Evolutionary conservation across 352 stramenopile species (phyloP), one percentile per base, ranked within the genome.

Genomic region (Globisporangium lucens): DNA sequence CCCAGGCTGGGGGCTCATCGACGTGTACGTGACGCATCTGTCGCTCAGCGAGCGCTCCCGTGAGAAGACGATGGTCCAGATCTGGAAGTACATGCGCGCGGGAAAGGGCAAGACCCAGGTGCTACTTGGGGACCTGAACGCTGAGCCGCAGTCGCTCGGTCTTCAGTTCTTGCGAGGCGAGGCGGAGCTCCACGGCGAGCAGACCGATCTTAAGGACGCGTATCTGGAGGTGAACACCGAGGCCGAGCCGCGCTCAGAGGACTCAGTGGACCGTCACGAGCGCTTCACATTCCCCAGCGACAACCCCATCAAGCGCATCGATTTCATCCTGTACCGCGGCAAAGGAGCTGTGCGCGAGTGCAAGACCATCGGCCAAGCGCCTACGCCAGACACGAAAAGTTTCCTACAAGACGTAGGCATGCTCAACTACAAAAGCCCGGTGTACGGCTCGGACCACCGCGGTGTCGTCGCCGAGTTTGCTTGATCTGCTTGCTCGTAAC

Each of bases 201-300:
- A 33, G 15, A 91, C 87, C 2, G 80, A 96, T 69, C 79, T 96
- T 60, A 81, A 76, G 43, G 89, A 97, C 51, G 87, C 87, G 24
- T 96, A 87, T 81, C 64, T 93, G 8, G 75, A 89, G 29, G 72
- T 75, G 29, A 77, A 94, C 61, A 57, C 64, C 3, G 89, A 97
- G 66, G 78, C 88, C 4, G 64, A 71, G 43, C 83, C 85, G 59
- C 72, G 79, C 1, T 97, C 87, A 0, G 67, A 29, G 22, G 69
- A 91, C 35, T 57, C 38, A 1, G 27, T 65, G 0, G 81, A 95
- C 62, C 78, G 77, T 4, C 58, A 73, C 17, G 58, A 73, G 43
- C 85, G 81, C 61, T 94, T 95, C 64, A 97, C 89, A 12, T 97
- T 97, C 61, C 87, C 89, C 15, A 94, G 82, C 61, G 89, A 97